These are phyloP conservation scores for Arthrobotrys iridis DNA, from an alignment of 2,329 filamentous ascomycete species.

Conservation along the genomic window DNA sequence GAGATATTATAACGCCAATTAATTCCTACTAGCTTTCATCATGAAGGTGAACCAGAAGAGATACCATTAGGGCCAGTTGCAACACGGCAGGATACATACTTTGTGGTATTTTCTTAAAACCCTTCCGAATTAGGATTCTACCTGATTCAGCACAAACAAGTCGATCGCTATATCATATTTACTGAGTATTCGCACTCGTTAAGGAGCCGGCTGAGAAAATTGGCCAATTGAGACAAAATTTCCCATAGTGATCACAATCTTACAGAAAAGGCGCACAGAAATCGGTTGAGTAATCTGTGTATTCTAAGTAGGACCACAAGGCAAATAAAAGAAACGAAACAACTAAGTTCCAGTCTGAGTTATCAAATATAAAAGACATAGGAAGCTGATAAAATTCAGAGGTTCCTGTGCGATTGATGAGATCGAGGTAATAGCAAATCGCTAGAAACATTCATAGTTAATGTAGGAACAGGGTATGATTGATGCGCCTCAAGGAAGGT, in stretches of 20 bases:
- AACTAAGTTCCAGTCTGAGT: slow-evolving; percentile 8
- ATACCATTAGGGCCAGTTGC: no score
- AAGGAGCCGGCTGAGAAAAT: no score
- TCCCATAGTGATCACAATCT: no score
- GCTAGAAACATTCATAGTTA: slow-evolving; percentile 28
- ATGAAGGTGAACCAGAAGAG: no score
- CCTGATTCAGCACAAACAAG: neutral
- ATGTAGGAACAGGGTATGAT: neutral
- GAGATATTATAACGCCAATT: no score
- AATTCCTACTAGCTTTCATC: no score
- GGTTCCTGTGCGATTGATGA: neutral
- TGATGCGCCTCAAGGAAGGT: neutral
- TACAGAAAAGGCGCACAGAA: no score
- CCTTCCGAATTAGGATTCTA: neutral
- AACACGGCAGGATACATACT: neutral
- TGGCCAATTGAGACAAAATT: no score
- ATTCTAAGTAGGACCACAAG: no score
- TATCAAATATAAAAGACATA: neutral
- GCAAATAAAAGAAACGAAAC: neutral
- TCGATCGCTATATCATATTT: neutral
- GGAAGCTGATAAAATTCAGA: neutral
- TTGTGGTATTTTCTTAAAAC: neutral
- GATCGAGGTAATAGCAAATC: no score
- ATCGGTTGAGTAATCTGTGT: no score
- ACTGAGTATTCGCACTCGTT: no score